phyloP scores from a whole-genome alignment of 352 stramenopile species.

The Pythium aquatile region DNA sequence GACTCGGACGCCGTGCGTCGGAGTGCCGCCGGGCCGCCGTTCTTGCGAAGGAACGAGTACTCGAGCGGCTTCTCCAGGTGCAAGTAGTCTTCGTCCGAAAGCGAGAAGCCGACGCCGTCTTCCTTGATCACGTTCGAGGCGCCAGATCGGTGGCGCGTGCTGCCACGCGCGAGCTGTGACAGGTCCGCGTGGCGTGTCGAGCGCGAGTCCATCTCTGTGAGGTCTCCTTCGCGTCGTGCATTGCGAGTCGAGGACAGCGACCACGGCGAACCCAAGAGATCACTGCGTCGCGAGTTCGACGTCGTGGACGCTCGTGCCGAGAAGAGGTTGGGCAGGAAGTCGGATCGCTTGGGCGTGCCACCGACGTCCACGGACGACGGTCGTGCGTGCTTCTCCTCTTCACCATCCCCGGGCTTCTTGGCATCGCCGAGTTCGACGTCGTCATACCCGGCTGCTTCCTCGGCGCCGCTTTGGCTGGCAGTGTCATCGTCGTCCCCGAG shows the following conservation, averaged over 20 bases:
- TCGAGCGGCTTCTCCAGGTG: slow-evolving; percentile 46
- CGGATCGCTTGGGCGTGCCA: slow-evolving; percentile 13
- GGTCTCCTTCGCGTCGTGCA: slow-evolving; percentile 12
- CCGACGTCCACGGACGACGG: slow-evolving; percentile 11
- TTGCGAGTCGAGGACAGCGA: slow-evolving; percentile 6
- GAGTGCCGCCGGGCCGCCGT: not conserved
- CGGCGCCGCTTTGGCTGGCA: slow-evolving; percentile 8
- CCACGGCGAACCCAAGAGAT: slow-evolving; percentile 53
- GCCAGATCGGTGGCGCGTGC: slow-evolving; percentile 23
- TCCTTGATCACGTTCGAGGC: slow-evolving; percentile 31
- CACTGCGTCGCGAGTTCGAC: slow-evolving; percentile 28
- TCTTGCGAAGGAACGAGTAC: slow-evolving; percentile 26
- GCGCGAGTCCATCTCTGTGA: slow-evolving; percentile 33
- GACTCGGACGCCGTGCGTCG: slow-evolving; percentile 5
- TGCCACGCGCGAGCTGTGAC: slow-evolving; percentile 28
- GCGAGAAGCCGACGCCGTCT: slow-evolving; percentile 39
- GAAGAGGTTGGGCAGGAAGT: slow-evolving; percentile 22
- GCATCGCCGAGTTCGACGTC: slow-evolving; percentile 26
- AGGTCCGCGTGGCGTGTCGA: slow-evolving; percentile 27
- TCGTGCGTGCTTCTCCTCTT: slow-evolving; percentile 6
- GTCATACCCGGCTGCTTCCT: slow-evolving; percentile 20
- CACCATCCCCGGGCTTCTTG: not conserved
- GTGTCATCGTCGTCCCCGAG: slow-evolving; percentile 26
- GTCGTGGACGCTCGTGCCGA: slow-evolving; percentile 9
- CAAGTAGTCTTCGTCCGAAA: slow-evolving; percentile 76